Base-by-base conservation (phyloP, 208 protist species). In the Trypanosomatidae sp. region DNA sequence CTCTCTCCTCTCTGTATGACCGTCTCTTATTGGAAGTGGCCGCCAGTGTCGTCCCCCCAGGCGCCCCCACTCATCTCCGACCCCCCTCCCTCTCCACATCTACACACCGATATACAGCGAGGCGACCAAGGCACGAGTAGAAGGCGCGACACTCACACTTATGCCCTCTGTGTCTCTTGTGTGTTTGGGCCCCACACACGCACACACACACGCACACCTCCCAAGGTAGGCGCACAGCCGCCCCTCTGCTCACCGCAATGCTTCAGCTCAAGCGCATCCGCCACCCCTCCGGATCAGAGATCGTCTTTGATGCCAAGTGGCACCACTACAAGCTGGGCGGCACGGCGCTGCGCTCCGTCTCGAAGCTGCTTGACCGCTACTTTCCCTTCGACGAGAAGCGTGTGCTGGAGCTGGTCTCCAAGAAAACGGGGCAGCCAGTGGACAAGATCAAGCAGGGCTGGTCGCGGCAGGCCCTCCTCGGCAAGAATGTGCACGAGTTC, bases 401-500 rank as follows among this genome's bases (percentile, higher is more conserved):
- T 30, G 82, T 93, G 52, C 73, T 93, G 17, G 74, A 73, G 55
- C 46, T 90, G 13, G 88, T 96, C 36, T 81, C 88, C 0, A 81
- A 77, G 55, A 96, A 96, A 55, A 92, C 88, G 44, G 89, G 90
- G 4, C 78, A 91, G 69, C 59, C 92, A 6, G 47, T 81, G 25
- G 87, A 77, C 19, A 76, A 73, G 50, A 82, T 96, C 28, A 91
- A 91, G 71, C 71, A 68, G 3, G 71, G 77, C 44, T 96, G 92
- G 90, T 76, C 62, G 43, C 79, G 86, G 8, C 89, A 95, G 79
- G 90, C 90, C 58, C 78, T 96, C n/a, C 81, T 96, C 17, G 92
- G 92, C n/a, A 93, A 94, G 70, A 96, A 96, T 73, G 81, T 96
- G 22, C 92, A 96, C 76, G 88, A 85, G 77, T 95, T 90, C 66